Evolutionary conservation across 108 stramenopile genomes (phyloP).

Genomic region (Pelagomonas calceolata): DNA sequence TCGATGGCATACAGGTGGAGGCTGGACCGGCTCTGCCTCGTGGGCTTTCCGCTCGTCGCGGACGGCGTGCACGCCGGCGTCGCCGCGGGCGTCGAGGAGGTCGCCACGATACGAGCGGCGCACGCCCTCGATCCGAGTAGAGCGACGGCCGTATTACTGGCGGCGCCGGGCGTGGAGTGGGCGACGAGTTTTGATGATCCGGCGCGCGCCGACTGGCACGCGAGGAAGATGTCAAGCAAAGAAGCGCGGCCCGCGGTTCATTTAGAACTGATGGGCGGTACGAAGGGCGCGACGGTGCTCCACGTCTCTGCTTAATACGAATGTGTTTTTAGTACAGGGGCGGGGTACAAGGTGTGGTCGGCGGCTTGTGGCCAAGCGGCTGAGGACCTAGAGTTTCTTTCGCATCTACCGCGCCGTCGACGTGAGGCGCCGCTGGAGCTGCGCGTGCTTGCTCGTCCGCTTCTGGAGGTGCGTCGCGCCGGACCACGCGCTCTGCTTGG

Average conservation of each 20-base stretch:
- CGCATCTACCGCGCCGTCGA: neutral
- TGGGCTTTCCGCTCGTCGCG: constrained; percentile 63
- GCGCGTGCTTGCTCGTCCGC: neutral
- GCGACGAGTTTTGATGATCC: constrained; percentile 55
- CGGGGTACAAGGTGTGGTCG: too few species aligned
- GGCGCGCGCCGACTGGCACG: constrained; percentile 69
- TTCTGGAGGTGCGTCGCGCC: neutral
- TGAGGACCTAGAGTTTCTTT: too few species aligned
- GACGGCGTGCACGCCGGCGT: constrained; percentile 48
- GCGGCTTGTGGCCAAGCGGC: too few species aligned
- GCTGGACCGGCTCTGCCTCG: constrained; percentile 56
- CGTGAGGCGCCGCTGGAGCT: neutral
- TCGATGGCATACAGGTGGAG: too few species aligned
- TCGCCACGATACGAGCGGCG: neutral
- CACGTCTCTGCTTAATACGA: neutral
- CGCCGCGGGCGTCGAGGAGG: constrained; percentile 17
- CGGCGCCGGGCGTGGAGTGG: constrained; percentile 49
- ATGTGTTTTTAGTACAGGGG: too few species aligned
- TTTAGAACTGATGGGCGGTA: constrained; percentile 38
- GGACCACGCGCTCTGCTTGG: neutral
- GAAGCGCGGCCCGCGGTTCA: constrained; percentile 50
- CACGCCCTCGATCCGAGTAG: neutral
- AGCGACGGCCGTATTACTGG: constrained; percentile 47
- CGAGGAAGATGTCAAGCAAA: constrained; percentile 78
- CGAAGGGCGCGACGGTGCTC: neutral